Evolutionary conservation across 768 basidiomycete species (phyloP), one percentile per base, ranked within the genome.

Genomic region (Favolaschia claudopus): DNA sequence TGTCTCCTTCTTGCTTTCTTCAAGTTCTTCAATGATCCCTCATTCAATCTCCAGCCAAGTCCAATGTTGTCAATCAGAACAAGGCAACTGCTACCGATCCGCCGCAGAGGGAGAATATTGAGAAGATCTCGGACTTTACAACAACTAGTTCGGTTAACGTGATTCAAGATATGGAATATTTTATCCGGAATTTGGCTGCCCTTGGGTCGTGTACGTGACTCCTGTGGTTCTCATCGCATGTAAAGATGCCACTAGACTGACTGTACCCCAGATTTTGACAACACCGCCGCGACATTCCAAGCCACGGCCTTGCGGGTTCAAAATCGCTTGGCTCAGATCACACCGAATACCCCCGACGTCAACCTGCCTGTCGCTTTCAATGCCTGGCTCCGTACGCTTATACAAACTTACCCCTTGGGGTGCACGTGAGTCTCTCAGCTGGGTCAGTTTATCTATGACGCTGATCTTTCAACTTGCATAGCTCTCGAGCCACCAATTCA

Each of bases 1-100:
- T 19, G 12, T 37, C 20, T 25, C 17, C 6, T 22, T 22, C 14
- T 46, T 24, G 14, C 12, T 33, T 20, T 9, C 27, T n/a, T 20
- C 7, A 20, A 10, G 20, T 39, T 12, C 17, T 22, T 19, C 17
- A 20, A 19, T 31, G 4, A 37, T 55, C 10, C 25, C 20, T 20
- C 25, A 6, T 19, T 15, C 14, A 7, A 13, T n/a, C 13, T 33
- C 7, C 29, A 60, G 58, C 58, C 3, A 60, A 60, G n/a, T 60
- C 58, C n/a, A 60, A 60, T 40, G 58, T 60, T 17, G 58, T 60
- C 29, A 60, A 60, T 33, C 38, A 48, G 15, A 55, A 60, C 45
- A 27, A 20, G 34, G 34, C 12, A 6, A 32, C 42, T 9, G 25
- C 58, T 13, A 27, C 3, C 10, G 17, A 53, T 34, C 58, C 58